Percentiles rank a stretch among this genome's conserved stretches.
These are phyloP conservation scores for Pseudocercospora fuligena DNA, from an alignment of 2,329 filamentous ascomycete genomes.

Conservation along the genomic window DNA sequence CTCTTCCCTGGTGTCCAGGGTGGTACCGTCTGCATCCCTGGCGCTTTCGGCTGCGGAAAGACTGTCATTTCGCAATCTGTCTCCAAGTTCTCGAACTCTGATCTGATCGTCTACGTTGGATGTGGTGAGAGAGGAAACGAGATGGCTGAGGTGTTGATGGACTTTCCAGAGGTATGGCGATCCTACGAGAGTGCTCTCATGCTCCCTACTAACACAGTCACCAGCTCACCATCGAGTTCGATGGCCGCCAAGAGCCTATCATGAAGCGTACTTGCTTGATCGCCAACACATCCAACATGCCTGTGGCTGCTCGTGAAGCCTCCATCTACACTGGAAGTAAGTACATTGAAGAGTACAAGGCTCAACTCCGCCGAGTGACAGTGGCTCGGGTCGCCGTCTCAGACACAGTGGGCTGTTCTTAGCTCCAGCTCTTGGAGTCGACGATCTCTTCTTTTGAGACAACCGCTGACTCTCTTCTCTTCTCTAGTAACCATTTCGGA, in stretches of 20 bases:
- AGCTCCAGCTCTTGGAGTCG: too few relatives aligned
- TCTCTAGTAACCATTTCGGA: slow-evolving; percentile 53
- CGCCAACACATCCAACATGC: slow-evolving; percentile 99
- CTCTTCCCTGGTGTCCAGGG: slow-evolving; percentile 96
- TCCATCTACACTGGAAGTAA: slow-evolving; percentile 98
- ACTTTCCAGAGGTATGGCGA: slow-evolving; percentile 79
- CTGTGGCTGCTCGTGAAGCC: slow-evolving; percentile 94
- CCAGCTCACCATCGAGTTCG: slow-evolving; percentile 85
- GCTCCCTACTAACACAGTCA: slow-evolving; percentile 28
- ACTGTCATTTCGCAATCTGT: slow-evolving; percentile 98
- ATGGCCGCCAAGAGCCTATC: slow-evolving; percentile 95
- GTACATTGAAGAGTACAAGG: slow-evolving; percentile 59
- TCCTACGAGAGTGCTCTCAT: neutral
- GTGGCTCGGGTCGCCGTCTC: too few relatives aligned
- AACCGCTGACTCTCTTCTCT: too few relatives aligned
- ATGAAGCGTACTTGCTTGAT: slow-evolving; percentile 99
- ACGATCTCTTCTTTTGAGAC: too few relatives aligned
- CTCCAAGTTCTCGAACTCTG: slow-evolving; percentile 99
- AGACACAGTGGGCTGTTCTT: too few relatives aligned
- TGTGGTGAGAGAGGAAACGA: slow-evolving; percentile 93
- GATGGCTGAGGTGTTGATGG: slow-evolving; percentile 99
- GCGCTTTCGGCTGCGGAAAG: slow-evolving; percentile 98
- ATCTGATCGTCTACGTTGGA: slow-evolving; percentile 97
- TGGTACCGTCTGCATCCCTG: slow-evolving; percentile 96
- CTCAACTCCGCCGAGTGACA: neutral